phyloP scores from a whole-genome alignment of 2,329 filamentous ascomycete genomes.

The Paracamarosporium sp. region DNA sequence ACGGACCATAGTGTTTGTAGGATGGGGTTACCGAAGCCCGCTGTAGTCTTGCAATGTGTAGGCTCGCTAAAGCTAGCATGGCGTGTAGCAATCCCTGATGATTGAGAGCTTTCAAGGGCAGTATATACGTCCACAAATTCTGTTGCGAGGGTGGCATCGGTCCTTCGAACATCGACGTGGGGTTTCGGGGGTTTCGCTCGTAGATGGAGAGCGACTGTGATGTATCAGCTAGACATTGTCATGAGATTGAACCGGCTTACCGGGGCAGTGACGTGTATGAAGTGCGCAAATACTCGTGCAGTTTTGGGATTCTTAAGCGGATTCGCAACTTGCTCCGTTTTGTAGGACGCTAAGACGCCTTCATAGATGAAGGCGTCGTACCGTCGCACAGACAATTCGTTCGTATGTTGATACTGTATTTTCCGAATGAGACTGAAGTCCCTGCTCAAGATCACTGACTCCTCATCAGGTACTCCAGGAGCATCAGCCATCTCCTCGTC shows the following conservation, averaged over 20 bases:
- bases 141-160: constrained; percentile 36
- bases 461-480: constrained; percentile 27
- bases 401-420: constrained; percentile 44
- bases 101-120: constrained; percentile 79
- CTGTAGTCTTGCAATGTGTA: constrained; percentile 87
- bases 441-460: constrained; percentile 29
- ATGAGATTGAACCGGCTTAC: neutral
- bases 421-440: constrained; percentile 47
- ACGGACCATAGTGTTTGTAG: constrained; percentile 76
- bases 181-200: constrained; percentile 80
- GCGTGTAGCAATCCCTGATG: constrained; percentile 89
- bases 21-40: constrained; percentile 77
- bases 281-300: constrained; percentile 86
- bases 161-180: constrained; percentile 69
- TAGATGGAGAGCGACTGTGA: constrained; percentile 63
- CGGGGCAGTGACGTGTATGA: constrained; percentile 86
- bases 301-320: constrained; percentile 83
- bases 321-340: constrained; percentile 55
- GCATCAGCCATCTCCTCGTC: constrained; percentile 53
- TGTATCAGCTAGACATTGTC: neutral
- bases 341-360: constrained; percentile 54
- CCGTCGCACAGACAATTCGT: constrained; percentile 46
- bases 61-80: constrained; percentile 83
- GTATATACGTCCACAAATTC: constrained; percentile 71
- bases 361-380: constrained; percentile 57